Evolutionary conservation across 495 filamentous ascomycete genomes (phyloP).

Genomic region (Clohesyomyces aquaticus): DNA sequence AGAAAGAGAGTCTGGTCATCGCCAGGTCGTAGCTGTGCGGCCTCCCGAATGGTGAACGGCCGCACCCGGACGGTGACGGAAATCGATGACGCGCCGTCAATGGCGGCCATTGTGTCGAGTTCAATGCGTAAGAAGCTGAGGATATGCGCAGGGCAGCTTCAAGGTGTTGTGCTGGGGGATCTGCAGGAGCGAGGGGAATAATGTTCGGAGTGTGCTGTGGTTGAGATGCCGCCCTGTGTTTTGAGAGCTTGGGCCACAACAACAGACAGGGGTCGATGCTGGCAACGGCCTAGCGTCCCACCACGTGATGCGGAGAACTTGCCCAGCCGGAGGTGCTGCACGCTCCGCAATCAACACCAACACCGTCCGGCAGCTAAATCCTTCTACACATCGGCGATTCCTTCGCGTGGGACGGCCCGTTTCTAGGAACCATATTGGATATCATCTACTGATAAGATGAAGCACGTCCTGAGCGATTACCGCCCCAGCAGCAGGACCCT

Average conservation of each 20-base stretch:
- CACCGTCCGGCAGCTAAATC: not conserved
- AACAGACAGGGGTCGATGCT: conserved; percentile 23
- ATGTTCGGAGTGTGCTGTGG: not conserved
- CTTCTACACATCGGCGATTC: no score
- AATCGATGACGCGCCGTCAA: conserved; percentile 68
- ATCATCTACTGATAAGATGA: no score
- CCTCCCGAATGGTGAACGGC: conserved; percentile 83
- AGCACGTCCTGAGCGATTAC: no score
- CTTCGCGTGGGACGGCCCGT: no score
- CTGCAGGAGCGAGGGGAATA: conserved; percentile 6
- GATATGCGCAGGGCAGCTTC: not conserved
- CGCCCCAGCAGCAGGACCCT: no score
- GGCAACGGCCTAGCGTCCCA: not conserved
- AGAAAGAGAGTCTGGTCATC: conserved; percentile 92
- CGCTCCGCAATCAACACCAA: conserved; percentile 1
- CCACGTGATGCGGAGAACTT: conserved; percentile 17
- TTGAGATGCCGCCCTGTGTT: not conserved
- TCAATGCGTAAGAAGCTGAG: not conserved
- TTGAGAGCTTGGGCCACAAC: conserved; percentile 11
- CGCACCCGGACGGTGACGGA: conserved; percentile 85
- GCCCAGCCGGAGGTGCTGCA: no score
- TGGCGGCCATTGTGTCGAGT: conserved; percentile 44
- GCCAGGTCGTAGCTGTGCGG: conserved; percentile 68
- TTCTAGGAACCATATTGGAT: no score
- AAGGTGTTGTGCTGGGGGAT: not conserved